Conservation (phyloP, 2,329 filamentous ascomycete species). For the Trichoderma brevicompactum region DNA sequence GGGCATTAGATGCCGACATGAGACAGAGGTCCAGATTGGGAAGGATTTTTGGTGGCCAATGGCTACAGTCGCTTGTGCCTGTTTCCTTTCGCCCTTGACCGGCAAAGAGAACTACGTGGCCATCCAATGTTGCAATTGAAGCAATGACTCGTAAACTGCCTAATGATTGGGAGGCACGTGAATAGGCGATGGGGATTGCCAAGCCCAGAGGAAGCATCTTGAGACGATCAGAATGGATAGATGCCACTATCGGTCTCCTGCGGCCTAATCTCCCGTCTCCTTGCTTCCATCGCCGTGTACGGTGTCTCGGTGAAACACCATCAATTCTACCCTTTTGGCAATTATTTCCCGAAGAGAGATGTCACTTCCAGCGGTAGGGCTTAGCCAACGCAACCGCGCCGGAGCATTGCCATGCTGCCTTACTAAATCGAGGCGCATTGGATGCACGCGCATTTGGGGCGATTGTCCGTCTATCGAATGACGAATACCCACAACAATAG, state of each 20-base stretch:
- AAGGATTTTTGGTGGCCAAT: background rate
- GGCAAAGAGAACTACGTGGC: background rate
- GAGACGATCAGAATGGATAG: no score
- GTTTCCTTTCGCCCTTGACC: background rate
- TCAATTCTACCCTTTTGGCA: no score
- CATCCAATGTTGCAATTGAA: background rate
- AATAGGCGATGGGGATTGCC: background rate
- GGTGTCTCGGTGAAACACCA: no score
- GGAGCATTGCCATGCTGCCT: background rate
- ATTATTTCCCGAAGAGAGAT: no score
- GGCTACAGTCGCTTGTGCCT: background rate
- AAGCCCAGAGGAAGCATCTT: no score
- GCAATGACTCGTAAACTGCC: slow-evolving; percentile 7
- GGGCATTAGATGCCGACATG: background rate
- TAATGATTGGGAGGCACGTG: background rate
- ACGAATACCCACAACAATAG: background rate
- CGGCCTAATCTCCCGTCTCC: background rate
- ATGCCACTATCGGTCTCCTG: no score
- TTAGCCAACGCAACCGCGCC: background rate
- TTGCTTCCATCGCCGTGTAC: background rate
- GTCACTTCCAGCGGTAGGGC: background rate
- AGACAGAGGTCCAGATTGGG: background rate
- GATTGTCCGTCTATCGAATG: background rate
- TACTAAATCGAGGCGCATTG: background rate
- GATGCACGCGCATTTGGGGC: background rate